Evolutionary conservation across 2,329 filamentous ascomycete species (phyloP).

Genomic region (Karstenula rhodostoma): DNA sequence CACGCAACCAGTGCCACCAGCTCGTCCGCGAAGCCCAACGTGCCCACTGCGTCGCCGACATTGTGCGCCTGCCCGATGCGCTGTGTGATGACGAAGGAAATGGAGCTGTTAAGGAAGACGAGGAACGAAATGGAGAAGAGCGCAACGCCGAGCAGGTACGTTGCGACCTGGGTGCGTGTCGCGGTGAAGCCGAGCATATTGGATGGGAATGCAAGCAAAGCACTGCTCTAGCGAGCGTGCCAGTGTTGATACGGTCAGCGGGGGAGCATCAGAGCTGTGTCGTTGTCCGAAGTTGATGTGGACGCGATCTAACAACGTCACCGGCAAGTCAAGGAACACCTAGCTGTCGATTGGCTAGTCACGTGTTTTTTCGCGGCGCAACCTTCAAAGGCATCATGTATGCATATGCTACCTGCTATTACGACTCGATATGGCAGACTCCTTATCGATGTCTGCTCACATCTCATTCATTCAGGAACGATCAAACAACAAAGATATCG

Average conservation of each 20-base stretch:
- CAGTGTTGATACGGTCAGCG: not conserved
- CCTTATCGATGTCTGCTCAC: not conserved
- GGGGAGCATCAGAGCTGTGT: not conserved
- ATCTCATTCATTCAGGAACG: not conserved
- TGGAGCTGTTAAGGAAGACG: constrained; percentile 84
- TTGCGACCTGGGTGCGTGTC: constrained; percentile 64
- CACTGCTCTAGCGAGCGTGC: constrained; percentile 32
- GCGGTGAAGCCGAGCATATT: constrained; percentile 62
- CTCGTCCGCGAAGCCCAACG: constrained; percentile 85
- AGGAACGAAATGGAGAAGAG: constrained; percentile 90
- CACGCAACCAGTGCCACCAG: constrained; percentile 82
- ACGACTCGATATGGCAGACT: not conserved
- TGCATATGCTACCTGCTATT: not conserved
- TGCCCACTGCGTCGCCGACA: constrained; percentile 83
- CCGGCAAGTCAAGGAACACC: not conserved
- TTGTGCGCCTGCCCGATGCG: constrained; percentile 75
- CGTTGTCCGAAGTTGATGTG: not conserved
- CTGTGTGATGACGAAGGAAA: constrained; percentile 86
- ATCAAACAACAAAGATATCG: not conserved
- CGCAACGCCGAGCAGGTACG: constrained; percentile 82
- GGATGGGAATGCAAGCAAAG: constrained; percentile 1
- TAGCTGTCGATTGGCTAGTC: not conserved
- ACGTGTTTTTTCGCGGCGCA: not conserved
- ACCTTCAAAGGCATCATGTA: not conserved
- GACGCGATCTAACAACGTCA: not conserved